Evolutionary conservation across 1,284 basidiomycete species (phyloP).

Genomic region (Laetiporus sulphureus): DNA sequence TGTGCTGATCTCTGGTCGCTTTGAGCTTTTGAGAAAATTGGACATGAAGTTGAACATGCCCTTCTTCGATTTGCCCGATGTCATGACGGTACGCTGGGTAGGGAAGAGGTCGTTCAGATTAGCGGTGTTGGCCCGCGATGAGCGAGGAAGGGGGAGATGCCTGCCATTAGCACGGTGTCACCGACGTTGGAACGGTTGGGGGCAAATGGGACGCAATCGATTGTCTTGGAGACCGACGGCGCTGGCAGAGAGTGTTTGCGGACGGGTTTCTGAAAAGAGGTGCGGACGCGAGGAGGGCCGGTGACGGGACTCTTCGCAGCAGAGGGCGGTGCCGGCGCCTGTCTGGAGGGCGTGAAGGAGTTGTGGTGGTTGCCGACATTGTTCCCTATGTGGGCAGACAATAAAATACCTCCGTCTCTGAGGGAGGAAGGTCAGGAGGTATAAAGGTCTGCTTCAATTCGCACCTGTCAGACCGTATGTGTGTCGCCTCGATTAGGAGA

Average conservation of each 20-base stretch:
- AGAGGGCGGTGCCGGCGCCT: background rate
- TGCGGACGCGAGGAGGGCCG: slow-evolving; percentile 24
- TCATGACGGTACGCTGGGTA: slow-evolving; percentile 57
- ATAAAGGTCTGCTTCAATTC: too few relatives aligned
- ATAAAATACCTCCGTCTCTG: too few relatives aligned
- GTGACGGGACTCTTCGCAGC: too few relatives aligned
- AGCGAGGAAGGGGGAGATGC: slow-evolving; percentile 57
- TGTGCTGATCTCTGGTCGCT: slow-evolving; percentile 92
- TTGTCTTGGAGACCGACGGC: slow-evolving; percentile 24
- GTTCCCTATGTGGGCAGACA: too few relatives aligned
- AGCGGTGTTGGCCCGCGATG: slow-evolving; percentile 75
- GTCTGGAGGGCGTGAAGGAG: background rate
- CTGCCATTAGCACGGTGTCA: slow-evolving; percentile 30
- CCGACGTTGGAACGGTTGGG: slow-evolving; percentile 26
- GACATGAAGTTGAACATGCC: slow-evolving; percentile 71
- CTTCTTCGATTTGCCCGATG: slow-evolving; percentile 62
- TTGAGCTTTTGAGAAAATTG: slow-evolving; percentile 41
- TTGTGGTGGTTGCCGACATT: background rate
- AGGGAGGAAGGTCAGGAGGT: too few relatives aligned
- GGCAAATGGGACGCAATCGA: slow-evolving; percentile 57
- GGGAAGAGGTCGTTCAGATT: slow-evolving; percentile 69
- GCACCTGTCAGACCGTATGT: too few relatives aligned
- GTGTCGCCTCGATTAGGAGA: too few relatives aligned
- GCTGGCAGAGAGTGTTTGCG: slow-evolving; percentile 44
- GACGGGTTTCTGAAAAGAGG: slow-evolving; percentile 45